These are phyloP conservation scores for Oryza meyeriana DNA, from an alignment of 176 grass and related monocot genomes.

Conservation along the genomic window DNA sequence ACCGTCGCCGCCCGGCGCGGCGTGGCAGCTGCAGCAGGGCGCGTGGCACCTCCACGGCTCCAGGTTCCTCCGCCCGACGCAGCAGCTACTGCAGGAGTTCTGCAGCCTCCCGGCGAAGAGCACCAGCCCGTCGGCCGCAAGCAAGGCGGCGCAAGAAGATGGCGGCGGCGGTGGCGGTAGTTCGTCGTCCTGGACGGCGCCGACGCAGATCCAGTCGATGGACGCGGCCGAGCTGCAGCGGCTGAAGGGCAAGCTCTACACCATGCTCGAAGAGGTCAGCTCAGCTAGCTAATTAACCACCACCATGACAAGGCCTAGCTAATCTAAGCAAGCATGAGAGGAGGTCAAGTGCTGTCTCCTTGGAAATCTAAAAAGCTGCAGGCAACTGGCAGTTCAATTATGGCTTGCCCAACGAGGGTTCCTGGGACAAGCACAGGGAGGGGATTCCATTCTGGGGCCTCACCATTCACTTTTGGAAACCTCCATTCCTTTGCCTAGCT, in stretches of 20 bases:
- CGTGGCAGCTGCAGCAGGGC: no score
- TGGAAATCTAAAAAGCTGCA: constrained; percentile 36
- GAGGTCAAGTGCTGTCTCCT: constrained; percentile 5
- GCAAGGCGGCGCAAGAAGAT: constrained; percentile 5
- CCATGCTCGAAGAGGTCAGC: constrained; percentile 87
- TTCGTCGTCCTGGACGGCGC: constrained; percentile 43
- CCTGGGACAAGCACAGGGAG: constrained; percentile 50
- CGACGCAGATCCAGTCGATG: constrained; percentile 51
- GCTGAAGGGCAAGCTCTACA: constrained; percentile 66
- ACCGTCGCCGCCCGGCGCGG: neutral
- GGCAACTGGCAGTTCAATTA: constrained; percentile 44
- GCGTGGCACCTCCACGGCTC: constrained; percentile 49
- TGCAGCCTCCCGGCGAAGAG: constrained; percentile 42
- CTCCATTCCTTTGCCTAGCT: constrained; percentile 50
- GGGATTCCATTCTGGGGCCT: constrained; percentile 52
- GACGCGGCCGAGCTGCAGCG: constrained; percentile 63
- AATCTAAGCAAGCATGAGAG: neutral
- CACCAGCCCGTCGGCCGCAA: neutral
- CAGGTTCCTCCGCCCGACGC: constrained; percentile 61
- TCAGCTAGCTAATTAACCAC: neutral
- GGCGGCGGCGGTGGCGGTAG: constrained; percentile 36
- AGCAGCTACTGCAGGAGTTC: constrained; percentile 74
- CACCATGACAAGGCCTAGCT: neutral
- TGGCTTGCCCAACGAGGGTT: constrained; percentile 47
- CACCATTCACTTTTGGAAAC: constrained; percentile 67